phyloP scores from a whole-genome alignment of 2,329 filamentous ascomycete species.

The Pyricularia sp. region DNA sequence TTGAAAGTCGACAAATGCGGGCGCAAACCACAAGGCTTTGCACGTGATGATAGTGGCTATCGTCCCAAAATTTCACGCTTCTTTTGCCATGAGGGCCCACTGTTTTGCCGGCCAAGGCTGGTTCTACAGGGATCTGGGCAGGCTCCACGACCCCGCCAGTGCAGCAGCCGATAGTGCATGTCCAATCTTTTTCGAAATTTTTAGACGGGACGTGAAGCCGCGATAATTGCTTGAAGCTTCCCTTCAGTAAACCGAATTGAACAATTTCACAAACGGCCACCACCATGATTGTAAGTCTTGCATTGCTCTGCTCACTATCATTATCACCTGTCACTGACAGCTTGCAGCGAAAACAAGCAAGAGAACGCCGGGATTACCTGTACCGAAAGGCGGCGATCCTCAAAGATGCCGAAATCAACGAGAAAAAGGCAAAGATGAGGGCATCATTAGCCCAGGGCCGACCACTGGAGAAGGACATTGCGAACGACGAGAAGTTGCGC shows the following conservation, averaged over 20 bases:
- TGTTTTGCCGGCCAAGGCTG: not conserved
- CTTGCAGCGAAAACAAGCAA: conserved; percentile 53
- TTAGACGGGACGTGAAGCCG: not conserved
- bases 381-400: conserved; percentile 80
- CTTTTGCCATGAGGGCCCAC: not conserved
- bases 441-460: conserved; percentile 81
- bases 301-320: not conserved
- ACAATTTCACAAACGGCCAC: not conserved
- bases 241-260: not conserved
- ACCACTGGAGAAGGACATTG: conserved; percentile 66
- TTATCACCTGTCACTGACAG: not conserved
- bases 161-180: not conserved
- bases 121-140: not conserved
- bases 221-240: not conserved
- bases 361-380: conserved; percentile 75
- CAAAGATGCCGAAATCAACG: conserved; percentile 81
- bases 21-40: not conserved
- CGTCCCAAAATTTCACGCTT: not conserved
- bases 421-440: conserved; percentile 79
- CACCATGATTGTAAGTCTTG: not conserved
- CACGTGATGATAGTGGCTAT: not conserved
- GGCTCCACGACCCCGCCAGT: not conserved
- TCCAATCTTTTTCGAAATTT: not conserved
- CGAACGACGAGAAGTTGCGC: conserved; percentile 71
- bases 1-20: not conserved